phyloP scores from a whole-genome alignment of 2,329 filamentous ascomycete genomes.

The Paecilomyces sp. region DNA sequence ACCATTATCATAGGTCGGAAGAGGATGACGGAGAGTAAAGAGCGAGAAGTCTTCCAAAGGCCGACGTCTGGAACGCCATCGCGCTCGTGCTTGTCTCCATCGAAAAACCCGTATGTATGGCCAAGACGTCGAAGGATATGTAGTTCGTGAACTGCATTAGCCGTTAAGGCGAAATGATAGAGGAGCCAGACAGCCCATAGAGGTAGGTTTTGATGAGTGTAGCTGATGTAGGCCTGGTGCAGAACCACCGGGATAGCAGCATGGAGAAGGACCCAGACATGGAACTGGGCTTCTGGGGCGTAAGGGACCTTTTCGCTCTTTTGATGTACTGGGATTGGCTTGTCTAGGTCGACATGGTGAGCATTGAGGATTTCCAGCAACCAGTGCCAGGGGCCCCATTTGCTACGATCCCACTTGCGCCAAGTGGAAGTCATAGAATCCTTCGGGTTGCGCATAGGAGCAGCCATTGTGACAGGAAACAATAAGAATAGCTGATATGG shows the following conservation, averaged over 20 bases:
- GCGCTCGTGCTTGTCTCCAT: slow-evolving; percentile 34
- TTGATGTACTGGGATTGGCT: slow-evolving; percentile 23
- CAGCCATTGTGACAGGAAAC: slow-evolving; percentile 1
- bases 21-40: slow-evolving; percentile 21
- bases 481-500: not conserved
- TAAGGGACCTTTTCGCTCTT: slow-evolving; percentile 34
- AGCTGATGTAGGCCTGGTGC: slow-evolving; percentile 24
- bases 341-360: slow-evolving; percentile 15
- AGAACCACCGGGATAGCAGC: slow-evolving; percentile 25
- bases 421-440: slow-evolving; percentile 33
- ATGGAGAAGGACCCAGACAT: slow-evolving; percentile 31
- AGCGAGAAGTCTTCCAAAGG: slow-evolving; percentile 19
- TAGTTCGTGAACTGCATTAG: slow-evolving; percentile 28
- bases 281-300: slow-evolving; percentile 20
- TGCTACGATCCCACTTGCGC: slow-evolving; percentile 11
- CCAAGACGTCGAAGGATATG: slow-evolving; percentile 26
- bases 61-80: slow-evolving; percentile 33
- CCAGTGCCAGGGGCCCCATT: slow-evolving; percentile 21
- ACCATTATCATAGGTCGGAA: slow-evolving; percentile 20
- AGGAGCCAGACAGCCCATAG: slow-evolving; percentile 18
- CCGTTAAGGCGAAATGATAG: slow-evolving; percentile 30
- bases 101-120: slow-evolving; percentile 30
- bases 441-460: slow-evolving; percentile 8
- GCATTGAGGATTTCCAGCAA: slow-evolving; percentile 17
- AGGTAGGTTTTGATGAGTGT: slow-evolving; percentile 19